Percentiles rank a stretch among this genome's conserved stretches.
Evolutionary conservation across 352 stramenopile genomes (phyloP).

Genomic region (Phytophthora chlamydospora): DNA sequence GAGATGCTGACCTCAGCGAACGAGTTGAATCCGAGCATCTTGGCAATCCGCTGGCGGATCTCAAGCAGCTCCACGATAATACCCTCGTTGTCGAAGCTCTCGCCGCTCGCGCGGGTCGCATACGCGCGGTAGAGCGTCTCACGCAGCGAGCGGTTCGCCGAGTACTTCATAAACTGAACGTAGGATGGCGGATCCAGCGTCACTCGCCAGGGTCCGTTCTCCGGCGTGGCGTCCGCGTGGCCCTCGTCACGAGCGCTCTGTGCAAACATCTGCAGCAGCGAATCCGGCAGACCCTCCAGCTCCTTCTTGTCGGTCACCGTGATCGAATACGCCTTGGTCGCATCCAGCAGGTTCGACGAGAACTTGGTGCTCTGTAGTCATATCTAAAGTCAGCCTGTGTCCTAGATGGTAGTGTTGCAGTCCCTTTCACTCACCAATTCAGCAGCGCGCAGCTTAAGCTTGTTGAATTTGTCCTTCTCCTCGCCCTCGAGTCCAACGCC

Average conservation of each 20-base stretch:
- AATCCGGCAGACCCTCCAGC: conserved; percentile 92
- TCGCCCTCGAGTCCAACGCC: conserved; percentile 94
- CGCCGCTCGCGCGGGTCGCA: conserved; percentile 90
- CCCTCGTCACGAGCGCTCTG: conserved; percentile 78
- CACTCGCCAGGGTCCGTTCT: conserved; percentile 93
- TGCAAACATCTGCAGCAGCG: conserved; percentile 92
- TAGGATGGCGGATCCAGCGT: conserved; percentile 96
- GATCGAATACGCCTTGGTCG: conserved; percentile 95
- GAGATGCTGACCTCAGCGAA: conserved; percentile 94
- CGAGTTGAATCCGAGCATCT: conserved; percentile 93
- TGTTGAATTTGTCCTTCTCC: conserved; percentile 95
- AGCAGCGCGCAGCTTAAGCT: conserved; percentile 93
- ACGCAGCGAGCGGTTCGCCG: conserved; percentile 89
- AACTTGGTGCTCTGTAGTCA: conserved; percentile 91
- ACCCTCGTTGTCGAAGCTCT: conserved; percentile 91
- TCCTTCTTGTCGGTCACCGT: conserved; percentile 86
- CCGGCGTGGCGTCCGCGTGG: conserved; percentile 65
- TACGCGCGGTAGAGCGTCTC: conserved; percentile 95
- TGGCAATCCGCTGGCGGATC: conserved; percentile 91
- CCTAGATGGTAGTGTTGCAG: background rate
- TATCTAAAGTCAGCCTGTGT: background rate
- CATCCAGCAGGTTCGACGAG: conserved; percentile 97
- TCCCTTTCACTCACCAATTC: conserved; percentile 70
- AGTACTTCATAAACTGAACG: conserved; percentile 95
- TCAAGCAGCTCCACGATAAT: conserved; percentile 95